A percentile compares a stretch with the other conserved stretches of the same genome.
phyloP scores from a whole-genome alignment of 148 eudicot genomes.

The Agrostemma githago region DNA sequence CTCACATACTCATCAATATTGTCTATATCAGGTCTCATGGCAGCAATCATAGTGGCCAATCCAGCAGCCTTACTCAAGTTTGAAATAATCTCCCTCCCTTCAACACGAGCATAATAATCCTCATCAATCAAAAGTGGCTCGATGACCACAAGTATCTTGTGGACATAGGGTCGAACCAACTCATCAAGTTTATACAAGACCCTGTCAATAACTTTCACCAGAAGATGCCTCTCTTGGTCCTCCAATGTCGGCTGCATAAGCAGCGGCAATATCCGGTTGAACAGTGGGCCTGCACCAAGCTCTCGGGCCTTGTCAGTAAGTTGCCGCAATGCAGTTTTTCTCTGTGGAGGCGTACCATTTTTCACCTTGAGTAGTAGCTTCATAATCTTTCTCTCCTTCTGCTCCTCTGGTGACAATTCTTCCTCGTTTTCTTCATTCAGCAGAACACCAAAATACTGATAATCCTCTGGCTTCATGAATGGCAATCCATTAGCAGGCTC shows the following conservation, averaged over 20 bases:
- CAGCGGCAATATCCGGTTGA: constrained; percentile 78
- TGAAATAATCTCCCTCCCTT: constrained; percentile 93
- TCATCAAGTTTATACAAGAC: constrained; percentile 91
- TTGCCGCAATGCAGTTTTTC: constrained; percentile 92
- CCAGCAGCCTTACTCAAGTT: constrained; percentile 99
- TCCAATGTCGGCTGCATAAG: constrained; percentile 98
- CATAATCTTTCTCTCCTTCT: constrained; percentile 92
- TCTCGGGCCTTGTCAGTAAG: constrained; percentile 94
- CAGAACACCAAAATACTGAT: constrained; percentile 70
- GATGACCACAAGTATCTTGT: constrained; percentile 92
- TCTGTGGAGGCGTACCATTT: constrained; percentile 95
- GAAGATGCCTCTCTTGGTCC: constrained; percentile 93
- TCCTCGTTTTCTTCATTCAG: constrained; percentile 82
- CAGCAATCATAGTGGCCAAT: constrained; percentile 98
- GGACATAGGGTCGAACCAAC: constrained; percentile 89
- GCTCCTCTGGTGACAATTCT: constrained; percentile 77
- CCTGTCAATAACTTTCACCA: constrained; percentile 94
- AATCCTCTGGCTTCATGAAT: constrained; percentile 85
- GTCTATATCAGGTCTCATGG: constrained; percentile 98
- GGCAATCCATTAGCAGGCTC: constrained; percentile 88
- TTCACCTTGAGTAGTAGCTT: constrained; percentile 89
- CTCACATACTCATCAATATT: constrained; percentile 96
- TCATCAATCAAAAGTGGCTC: constrained; percentile 93
- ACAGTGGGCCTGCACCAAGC: constrained; percentile 91
- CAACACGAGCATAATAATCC: constrained; percentile 97